These are phyloP conservation scores for Fragaria iinumae DNA, from an alignment of 306 rosid species.

Conservation along the genomic window DNA sequence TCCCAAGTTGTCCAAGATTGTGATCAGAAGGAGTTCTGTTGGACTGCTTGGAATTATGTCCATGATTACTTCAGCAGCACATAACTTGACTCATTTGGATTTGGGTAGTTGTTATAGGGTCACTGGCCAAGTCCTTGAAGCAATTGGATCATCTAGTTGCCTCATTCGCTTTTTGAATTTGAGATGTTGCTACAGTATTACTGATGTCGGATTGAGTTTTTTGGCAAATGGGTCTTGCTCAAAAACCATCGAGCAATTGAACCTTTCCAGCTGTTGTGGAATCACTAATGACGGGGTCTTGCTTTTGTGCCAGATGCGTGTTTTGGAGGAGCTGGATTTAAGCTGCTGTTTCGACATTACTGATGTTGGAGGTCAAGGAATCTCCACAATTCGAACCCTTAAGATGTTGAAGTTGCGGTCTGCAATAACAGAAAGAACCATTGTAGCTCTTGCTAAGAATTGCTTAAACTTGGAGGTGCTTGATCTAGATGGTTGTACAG, in stretches of 20 bases:
- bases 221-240: neutral
- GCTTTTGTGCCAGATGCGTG: neutral
- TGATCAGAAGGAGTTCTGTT: neutral
- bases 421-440: neutral
- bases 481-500: neutral
- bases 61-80: neutral
- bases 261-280: neutral
- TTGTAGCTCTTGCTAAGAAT: neutral
- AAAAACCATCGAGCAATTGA: neutral
- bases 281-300: neutral
- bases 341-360: neutral
- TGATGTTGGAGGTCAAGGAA: neutral
- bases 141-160: neutral
- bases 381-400: neutral
- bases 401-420: neutral
- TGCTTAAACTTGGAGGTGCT: neutral
- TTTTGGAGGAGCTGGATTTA: neutral
- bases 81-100: neutral
- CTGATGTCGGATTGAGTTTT: neutral
- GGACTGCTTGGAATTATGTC: neutral
- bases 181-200: neutral
- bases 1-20: slow-evolving; percentile 1
- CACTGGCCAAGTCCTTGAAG: neutral
- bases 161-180: neutral
- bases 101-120: neutral